Conservation (phyloP, 108 stramenopile species). For the Pseudonitzschia pungens region DNA sequence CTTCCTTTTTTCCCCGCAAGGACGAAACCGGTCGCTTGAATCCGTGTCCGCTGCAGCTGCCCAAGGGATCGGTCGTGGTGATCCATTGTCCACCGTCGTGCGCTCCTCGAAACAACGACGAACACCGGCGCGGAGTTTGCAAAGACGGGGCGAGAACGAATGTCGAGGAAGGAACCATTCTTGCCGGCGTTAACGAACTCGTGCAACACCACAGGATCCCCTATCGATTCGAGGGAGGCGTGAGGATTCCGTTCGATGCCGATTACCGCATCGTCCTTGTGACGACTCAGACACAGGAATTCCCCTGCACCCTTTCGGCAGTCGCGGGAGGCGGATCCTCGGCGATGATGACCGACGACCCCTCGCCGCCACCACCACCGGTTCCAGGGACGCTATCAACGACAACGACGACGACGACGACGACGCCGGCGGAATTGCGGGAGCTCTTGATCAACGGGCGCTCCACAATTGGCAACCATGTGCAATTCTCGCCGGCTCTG, state of each 20-base stretch:
- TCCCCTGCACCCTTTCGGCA: slow-evolving; percentile 15
- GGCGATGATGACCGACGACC: not conserved
- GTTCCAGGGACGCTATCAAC: no score
- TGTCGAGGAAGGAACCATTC: not conserved
- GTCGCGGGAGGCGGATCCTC: not conserved
- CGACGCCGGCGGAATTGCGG: not conserved
- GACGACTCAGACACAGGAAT: slow-evolving; percentile 23
- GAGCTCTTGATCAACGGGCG: slow-evolving; percentile 4
- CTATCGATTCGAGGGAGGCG: slow-evolving; percentile 53
- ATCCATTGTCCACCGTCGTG: slow-evolving; percentile 24
- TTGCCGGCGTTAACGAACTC: slow-evolving; percentile 16
- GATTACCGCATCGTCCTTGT: slow-evolving; percentile 57
- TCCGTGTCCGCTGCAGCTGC: slow-evolving; percentile 48
- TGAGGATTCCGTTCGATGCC: slow-evolving; percentile 52
- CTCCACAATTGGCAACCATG: not conserved
- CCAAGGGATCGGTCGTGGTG: slow-evolving; percentile 39
- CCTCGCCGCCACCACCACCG: not conserved
- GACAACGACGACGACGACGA: not conserved
- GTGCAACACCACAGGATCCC: slow-evolving; percentile 33
- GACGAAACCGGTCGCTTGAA: slow-evolving; percentile 25
- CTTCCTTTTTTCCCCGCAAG: slow-evolving; percentile 28
- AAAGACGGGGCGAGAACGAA: not conserved
- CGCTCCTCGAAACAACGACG: not conserved
- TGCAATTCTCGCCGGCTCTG: slow-evolving; percentile 21
- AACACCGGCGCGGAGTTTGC: not conserved